Evolutionary conservation across 2,329 filamentous ascomycete species (phyloP).

Genomic region (Trichoderma atroviride): DNA sequence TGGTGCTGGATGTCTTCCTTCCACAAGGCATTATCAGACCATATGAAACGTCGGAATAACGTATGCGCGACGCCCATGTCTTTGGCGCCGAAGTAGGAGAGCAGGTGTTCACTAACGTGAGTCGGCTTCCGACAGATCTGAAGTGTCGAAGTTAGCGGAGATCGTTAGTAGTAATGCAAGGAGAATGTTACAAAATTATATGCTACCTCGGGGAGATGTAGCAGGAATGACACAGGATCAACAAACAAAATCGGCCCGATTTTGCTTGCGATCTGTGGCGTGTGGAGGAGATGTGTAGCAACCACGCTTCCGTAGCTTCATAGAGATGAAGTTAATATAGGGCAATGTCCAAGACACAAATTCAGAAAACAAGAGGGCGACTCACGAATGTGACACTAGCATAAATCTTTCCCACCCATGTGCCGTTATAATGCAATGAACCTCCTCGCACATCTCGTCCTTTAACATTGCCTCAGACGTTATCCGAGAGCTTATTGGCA

Average conservation of each 20-base stretch:
- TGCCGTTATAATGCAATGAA: constrained; percentile 53
- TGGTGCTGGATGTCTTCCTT: constrained; percentile 53
- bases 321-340: constrained; percentile 23
- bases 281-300: constrained; percentile 57
- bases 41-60: constrained; percentile 61
- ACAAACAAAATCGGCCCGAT: constrained; percentile 58
- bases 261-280: constrained; percentile 33
- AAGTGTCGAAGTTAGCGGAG: constrained; percentile 25
- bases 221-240: constrained; percentile 61
- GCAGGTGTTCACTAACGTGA: constrained; percentile 58
- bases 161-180: neutral
- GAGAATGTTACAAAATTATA: constrained; percentile 57
- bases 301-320: constrained; percentile 57
- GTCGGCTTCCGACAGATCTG: constrained; percentile 45
- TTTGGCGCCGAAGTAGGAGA: constrained; percentile 62
- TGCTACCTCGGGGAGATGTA: constrained; percentile 64
- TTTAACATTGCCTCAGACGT: constrained; percentile 52
- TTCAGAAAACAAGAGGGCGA: constrained; percentile 27
- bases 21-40: constrained; percentile 64
- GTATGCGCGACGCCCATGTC: constrained; percentile 63
- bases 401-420: constrained; percentile 57
- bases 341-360: neutral
- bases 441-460: constrained; percentile 54
- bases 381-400: constrained; percentile 52
- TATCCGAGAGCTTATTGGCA: constrained; percentile 61